These are phyloP conservation scores for Kingdonia uniflora DNA, from an alignment of 164 flowering plant genomes.

Conservation along the genomic window DNA sequence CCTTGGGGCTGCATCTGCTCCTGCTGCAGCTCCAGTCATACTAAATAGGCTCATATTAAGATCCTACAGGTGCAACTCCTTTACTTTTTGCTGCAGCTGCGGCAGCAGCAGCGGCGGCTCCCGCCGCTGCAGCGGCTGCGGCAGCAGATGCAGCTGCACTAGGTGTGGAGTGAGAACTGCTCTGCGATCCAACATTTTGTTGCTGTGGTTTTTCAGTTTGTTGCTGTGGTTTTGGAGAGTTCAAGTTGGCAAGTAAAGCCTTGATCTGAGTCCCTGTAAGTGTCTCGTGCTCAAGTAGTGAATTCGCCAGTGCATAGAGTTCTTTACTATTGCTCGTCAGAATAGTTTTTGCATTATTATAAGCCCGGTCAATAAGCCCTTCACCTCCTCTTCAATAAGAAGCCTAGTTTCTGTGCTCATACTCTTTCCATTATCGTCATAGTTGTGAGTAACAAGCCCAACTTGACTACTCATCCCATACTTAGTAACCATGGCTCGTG, in stretches of 20 bases:
- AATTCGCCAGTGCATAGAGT: conserved; percentile 85
- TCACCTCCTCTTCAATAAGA: conserved; percentile 74
- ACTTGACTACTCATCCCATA: conserved; percentile 90
- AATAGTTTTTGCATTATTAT: conserved; percentile 77
- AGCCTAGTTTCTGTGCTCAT: conserved; percentile 93
- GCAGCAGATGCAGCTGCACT: conserved; percentile 68
- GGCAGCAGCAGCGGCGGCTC: conserved; percentile 47
- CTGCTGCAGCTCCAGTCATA: conserved; percentile 5
- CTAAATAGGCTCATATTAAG: conserved; percentile 18
- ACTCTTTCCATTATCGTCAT: conserved; percentile 71
- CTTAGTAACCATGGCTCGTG: conserved; percentile 82
- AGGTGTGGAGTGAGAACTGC: conserved; percentile 40
- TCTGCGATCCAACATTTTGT: conserved; percentile 23
- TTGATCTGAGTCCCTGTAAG: conserved; percentile 77
- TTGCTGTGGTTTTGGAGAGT: conserved; percentile 32
- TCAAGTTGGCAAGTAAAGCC: conserved; percentile 47
- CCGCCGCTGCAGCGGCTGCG: conserved; percentile 65
- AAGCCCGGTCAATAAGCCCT: conserved; percentile 57
- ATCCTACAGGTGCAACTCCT: conserved; percentile 78
- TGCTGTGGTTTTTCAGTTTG: conserved; percentile 20
- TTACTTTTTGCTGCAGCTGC: conserved; percentile 75
- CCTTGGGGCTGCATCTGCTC: no score
- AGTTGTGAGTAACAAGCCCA: conserved; percentile 78
- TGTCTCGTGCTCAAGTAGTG: conserved; percentile 81
- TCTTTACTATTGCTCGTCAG: conserved; percentile 64